These are phyloP conservation scores for Globisporangium nunn DNA, from an alignment of 352 stramenopile species.

Conservation along the genomic window DNA sequence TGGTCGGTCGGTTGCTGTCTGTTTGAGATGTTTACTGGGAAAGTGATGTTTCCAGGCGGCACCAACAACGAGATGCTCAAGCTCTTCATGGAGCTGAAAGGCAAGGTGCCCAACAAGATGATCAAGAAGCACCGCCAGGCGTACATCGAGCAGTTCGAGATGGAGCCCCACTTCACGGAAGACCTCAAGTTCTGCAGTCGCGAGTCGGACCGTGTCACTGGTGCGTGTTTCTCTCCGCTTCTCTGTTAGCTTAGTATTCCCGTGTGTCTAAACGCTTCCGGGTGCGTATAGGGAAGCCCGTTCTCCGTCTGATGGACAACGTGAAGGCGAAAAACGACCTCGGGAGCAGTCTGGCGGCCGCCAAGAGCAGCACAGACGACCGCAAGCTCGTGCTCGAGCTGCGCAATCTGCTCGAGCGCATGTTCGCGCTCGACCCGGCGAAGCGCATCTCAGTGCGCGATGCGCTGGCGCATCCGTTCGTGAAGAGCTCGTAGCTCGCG, in stretches of 20 bases:
- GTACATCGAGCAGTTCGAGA: slow-evolving; percentile 78
- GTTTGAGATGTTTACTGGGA: slow-evolving; percentile 97
- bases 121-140: slow-evolving; percentile 75
- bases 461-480: slow-evolving; percentile 75
- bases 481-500: slow-evolving; percentile 23
- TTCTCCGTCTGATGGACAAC: slow-evolving; percentile 65
- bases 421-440: slow-evolving; percentile 73
- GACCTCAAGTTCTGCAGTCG: slow-evolving; percentile 82
- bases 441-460: slow-evolving; percentile 75
- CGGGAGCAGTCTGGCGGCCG: slow-evolving; percentile 33
- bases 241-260: no score
- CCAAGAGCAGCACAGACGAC: slow-evolving; percentile 64
- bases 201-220: slow-evolving; percentile 74
- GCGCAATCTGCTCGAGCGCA: slow-evolving; percentile 71
- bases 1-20: slow-evolving; percentile 96
- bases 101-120: slow-evolving; percentile 80
- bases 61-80: slow-evolving; percentile 98
- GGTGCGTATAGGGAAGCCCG: slow-evolving; percentile 37
- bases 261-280: background rate
- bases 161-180: slow-evolving; percentile 85
- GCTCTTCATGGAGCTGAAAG: slow-evolving; percentile 95
- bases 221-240: slow-evolving; percentile 16
- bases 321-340: slow-evolving; percentile 65
- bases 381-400: slow-evolving; percentile 57
- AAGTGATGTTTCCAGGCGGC: slow-evolving; percentile 94